Base-by-base conservation (phyloP, 2,329 filamentous ascomycete genomes). In the Periconia sp. region DNA sequence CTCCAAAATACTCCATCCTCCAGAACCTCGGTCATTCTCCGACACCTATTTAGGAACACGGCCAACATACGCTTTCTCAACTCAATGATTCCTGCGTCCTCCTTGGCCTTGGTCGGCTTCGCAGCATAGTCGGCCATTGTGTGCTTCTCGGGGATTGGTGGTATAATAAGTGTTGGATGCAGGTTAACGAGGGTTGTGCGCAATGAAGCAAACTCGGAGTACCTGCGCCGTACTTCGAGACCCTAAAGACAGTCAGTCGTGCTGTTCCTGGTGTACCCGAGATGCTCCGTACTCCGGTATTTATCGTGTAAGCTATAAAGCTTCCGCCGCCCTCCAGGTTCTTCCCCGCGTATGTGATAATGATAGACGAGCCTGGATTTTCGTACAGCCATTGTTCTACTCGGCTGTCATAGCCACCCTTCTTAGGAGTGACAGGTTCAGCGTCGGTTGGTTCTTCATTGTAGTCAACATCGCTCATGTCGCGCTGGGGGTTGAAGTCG, bases 91-190 rank as follows among this genome's bases (percentile, higher is more conserved):
- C 92, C 89, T 44, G 91, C 87, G 67, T 99, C 95, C 71, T 99
- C 92, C 70, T 96, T 99, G 13, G 95, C 95, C 62, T 92, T 96
- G 25, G 94, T 99, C 2, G 95, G 94, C 61, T 96, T 97, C 19
- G 95, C 92, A 12, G 94, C 94, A 66, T 99, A 99, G 70, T 99
- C 94, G 48, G 92, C 92, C 87, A 99, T 95, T 32, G 91, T 94
- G 71, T 99, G 94, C 72, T 99, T 99, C 74, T 99, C 95, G 16
- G 94, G 94, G 61, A 99, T 99, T 3, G 94, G 94, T 6, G 94
- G 95, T 38, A 99, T 88, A 60, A 99, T 88, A 29, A 99, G 80
- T 0, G 94, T 99, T 6, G 95, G 94, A 66, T 99, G 95, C 50
- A 99, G 81, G 58, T 88, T 88, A 33, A 92, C 91, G 19, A 99